Evolutionary conservation across 2,329 filamentous ascomycete genomes (phyloP).

Genomic region (Ophiocordyceps unilateralis): DNA sequence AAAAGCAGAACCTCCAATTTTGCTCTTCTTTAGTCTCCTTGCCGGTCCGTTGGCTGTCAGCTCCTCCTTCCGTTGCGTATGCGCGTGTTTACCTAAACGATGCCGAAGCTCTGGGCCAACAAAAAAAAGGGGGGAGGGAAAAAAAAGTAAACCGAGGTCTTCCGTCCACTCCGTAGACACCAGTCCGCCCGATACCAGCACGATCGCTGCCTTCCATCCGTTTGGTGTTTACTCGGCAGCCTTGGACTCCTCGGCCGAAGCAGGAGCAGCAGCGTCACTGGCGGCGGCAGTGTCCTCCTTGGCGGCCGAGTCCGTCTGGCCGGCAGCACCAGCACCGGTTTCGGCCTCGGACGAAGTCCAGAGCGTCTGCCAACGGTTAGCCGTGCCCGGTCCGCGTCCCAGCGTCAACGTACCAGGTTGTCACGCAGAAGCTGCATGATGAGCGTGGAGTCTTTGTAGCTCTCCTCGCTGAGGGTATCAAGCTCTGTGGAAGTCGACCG

Average conservation of each 20-base stretch:
- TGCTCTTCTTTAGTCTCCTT: constrained; percentile 26
- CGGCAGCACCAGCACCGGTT: constrained; percentile 38
- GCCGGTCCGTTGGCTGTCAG: constrained; percentile 19
- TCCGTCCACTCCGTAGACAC: constrained; percentile 49
- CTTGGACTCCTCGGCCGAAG: constrained; percentile 50
- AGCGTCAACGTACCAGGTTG: constrained; percentile 54
- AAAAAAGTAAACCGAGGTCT: constrained; percentile 39
- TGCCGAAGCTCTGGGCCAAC: constrained; percentile 23
- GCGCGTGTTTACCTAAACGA: constrained; percentile 28
- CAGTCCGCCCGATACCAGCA: constrained; percentile 30
- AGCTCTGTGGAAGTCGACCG: constrained; percentile 44
- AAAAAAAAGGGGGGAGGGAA: constrained; percentile 8
- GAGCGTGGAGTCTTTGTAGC: constrained; percentile 97
- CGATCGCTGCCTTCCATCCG: constrained; percentile 11
- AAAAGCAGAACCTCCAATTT: constrained; percentile 33
- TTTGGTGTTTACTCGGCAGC: constrained; percentile 35
- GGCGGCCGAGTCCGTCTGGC: constrained; percentile 28
- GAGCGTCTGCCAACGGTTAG: constrained; percentile 53
- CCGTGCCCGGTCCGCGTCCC: neutral
- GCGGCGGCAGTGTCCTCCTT: constrained; percentile 32
- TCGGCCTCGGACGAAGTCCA: constrained; percentile 99
- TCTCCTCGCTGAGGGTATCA: constrained; percentile 92
- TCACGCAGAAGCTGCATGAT: constrained; percentile 98
- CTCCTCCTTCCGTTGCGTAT: constrained; percentile 19
- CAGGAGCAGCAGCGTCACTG: constrained; percentile 37